A percentile compares a stretch with the other conserved stretches of the same genome.
These are phyloP conservation scores for Solanum peruvianum DNA, from an alignment of 257 asterid genomes.

Conservation along the genomic window DNA sequence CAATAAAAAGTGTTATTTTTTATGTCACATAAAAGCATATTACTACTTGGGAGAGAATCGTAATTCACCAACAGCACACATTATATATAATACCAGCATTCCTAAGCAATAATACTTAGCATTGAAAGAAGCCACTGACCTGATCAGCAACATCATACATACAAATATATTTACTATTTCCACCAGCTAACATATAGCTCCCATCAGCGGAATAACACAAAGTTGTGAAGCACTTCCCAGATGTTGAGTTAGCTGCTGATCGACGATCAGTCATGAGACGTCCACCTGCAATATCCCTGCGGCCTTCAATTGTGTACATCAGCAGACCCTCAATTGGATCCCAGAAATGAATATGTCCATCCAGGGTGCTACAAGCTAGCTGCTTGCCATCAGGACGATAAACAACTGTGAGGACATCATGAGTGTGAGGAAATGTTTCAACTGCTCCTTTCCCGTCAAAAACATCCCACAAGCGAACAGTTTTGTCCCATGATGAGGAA, in stretches of 20 bases:
- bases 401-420: slow-evolving; percentile 81
- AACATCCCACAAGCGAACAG: slow-evolving; percentile 91
- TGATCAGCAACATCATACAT: slow-evolving; percentile 96
- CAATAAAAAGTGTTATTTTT: neutral
- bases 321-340: slow-evolving; percentile 75
- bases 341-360: slow-evolving; percentile 96
- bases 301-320: slow-evolving; percentile 92
- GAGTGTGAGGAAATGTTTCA: slow-evolving; percentile 81
- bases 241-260: slow-evolving; percentile 77
- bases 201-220: slow-evolving; percentile 97
- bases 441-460: slow-evolving; percentile 90
- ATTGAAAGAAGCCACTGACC: slow-evolving; percentile 23
- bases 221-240: slow-evolving; percentile 90
- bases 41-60: neutral
- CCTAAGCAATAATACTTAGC: neutral
- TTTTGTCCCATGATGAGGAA: slow-evolving; percentile 98
- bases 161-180: slow-evolving; percentile 88
- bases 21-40: neutral
- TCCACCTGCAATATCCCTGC: slow-evolving; percentile 96
- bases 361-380: slow-evolving; percentile 89
- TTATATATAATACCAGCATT: neutral
- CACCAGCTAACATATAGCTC: slow-evolving; percentile 92
- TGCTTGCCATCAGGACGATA: slow-evolving; percentile 97
- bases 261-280: slow-evolving; percentile 98
- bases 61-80: neutral